Evolutionary conservation across 2,329 filamentous ascomycete genomes (phyloP), one percentile per base, ranked within the genome.

Genomic region (Ophiognomonia clavigignenti-juglandacearum): DNA sequence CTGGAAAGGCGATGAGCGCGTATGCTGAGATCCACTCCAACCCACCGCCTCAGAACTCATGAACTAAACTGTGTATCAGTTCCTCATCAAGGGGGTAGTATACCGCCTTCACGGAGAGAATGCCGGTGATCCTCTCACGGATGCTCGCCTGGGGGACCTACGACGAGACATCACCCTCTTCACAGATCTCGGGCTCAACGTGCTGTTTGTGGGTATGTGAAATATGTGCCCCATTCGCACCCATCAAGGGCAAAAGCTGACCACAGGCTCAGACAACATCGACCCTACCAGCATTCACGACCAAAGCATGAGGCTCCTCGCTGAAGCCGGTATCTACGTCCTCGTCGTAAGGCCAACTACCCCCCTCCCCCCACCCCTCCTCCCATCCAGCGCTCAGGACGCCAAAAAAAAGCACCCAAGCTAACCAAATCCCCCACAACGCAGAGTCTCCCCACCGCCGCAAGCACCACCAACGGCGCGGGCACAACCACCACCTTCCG

Each of bases 271-370:
- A 51, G 47, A 50, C 14, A 34, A 47, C 43, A 45, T 53, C 4
- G 50, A 53, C 26, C 23, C 29, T 20, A 32, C 43, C 11, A 37
- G 43, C 14, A 40, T 18, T 19, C 50, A 53, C 27, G 45, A 51
- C 20, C 39, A 31, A 14, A 39, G 40, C 14, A 53, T 53, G 50
- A 39, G 37, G 11, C 47, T 50, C 16, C 44, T 53, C 4, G 44
- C 43, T 23, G 40, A 53, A 3, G 50, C 47, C 4, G 50, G 59
- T 4, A 61, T 62, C 43, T 58, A 61, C 27, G 59, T 62, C 7
- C 53, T 63, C 14, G 45, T 49, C 6, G 59, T 62, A 47, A 45
- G 59, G n/a, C n/a, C n/a, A n/a, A n/a, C n/a, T n/a, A n/a, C n/a
- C n/a, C 53, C 14, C 20, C 3, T 18, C 9, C 31, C 8, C 5